Evolutionary conservation across 1,284 basidiomycete species (phyloP).

Genomic region (Ceratobasidium sp.): DNA sequence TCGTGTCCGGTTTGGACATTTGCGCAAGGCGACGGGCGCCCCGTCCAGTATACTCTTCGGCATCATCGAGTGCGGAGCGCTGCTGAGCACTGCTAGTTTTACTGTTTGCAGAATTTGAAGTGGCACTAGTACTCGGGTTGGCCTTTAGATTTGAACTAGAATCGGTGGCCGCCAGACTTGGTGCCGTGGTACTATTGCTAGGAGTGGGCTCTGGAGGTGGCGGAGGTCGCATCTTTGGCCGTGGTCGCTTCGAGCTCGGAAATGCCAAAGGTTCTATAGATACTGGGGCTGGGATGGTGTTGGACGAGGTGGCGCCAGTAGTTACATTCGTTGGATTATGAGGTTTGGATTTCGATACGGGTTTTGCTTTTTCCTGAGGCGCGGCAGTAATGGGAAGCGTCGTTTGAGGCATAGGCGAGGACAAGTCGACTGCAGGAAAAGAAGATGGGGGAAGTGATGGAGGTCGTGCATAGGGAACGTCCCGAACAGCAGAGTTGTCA

Average conservation of each 20-base stretch:
- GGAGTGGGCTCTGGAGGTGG: slow-evolving; percentile 28
- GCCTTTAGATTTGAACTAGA: slow-evolving; percentile 3
- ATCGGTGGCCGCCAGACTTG: slow-evolving; percentile 16
- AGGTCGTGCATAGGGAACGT: slow-evolving; percentile 13
- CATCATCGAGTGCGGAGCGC: slow-evolving; percentile 32
- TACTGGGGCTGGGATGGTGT: neutral
- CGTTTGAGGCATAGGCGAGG: slow-evolving; percentile 6
- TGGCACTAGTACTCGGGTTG: slow-evolving; percentile 31
- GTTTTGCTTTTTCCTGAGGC: neutral
- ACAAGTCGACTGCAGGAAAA: slow-evolving; percentile 11
- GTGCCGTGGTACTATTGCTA: neutral
- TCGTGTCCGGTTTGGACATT: slow-evolving; percentile 15
- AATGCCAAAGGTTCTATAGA: neutral
- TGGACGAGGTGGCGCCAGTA: neutral
- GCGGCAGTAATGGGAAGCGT: slow-evolving; percentile 11
- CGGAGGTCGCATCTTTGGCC: slow-evolving; percentile 38
- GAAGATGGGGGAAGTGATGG: slow-evolving; percentile 39
- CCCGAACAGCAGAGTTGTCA: slow-evolving; percentile 33
- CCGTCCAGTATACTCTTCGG: slow-evolving; percentile 35
- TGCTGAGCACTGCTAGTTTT: slow-evolving; percentile 11
- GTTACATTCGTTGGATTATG: neutral
- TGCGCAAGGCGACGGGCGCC: slow-evolving; percentile 29
- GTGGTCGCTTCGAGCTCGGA: slow-evolving; percentile 1
- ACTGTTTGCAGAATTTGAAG: slow-evolving; percentile 6
- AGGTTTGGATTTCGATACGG: neutral